phyloP scores from a whole-genome alignment of 139 green algal genomes.

The Spirogloea muscicola region DNA sequence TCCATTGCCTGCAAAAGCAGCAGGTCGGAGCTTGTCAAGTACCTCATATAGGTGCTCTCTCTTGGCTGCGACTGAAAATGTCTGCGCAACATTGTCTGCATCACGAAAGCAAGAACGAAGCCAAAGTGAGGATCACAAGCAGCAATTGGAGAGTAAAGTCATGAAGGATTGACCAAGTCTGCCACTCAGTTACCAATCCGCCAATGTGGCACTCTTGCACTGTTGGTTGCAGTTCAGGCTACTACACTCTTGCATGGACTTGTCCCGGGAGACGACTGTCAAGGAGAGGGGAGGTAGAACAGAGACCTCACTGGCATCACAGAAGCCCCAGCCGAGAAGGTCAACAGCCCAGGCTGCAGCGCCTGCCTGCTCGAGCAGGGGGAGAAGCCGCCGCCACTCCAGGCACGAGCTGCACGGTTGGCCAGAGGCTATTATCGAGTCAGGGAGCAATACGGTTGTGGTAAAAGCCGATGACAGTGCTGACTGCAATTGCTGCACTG shows the following conservation, averaged over 20 bases:
- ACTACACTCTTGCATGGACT: too few relatives aligned
- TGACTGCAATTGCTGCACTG: too few relatives aligned
- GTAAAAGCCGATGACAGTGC: not conserved
- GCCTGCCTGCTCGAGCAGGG: constrained; percentile 57
- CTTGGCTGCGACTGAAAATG: constrained; percentile 51
- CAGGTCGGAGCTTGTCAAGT: not conserved
- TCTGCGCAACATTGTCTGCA: constrained; percentile 16
- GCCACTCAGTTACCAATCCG: too few relatives aligned
- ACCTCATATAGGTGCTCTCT: constrained; percentile 51
- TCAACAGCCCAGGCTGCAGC: constrained; percentile 75
- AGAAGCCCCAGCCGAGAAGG: constrained; percentile 82
- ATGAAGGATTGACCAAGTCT: too few relatives aligned
- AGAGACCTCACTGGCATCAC: not conserved
- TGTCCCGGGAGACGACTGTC: too few relatives aligned
- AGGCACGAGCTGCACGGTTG: constrained; percentile 54
- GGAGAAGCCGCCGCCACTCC: constrained; percentile 80
- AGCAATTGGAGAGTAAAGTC: too few relatives aligned
- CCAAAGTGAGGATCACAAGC: too few relatives aligned
- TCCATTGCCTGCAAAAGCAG: not conserved
- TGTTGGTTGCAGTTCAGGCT: too few relatives aligned
- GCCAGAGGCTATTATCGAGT: not conserved
- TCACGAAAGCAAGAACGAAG: not conserved
- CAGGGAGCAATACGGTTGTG: not conserved
- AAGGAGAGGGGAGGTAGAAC: not conserved
- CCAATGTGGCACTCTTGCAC: too few relatives aligned